phyloP scores from a whole-genome alignment of 2,329 filamentous ascomycete genomes.

The Lachnellula arida region DNA sequence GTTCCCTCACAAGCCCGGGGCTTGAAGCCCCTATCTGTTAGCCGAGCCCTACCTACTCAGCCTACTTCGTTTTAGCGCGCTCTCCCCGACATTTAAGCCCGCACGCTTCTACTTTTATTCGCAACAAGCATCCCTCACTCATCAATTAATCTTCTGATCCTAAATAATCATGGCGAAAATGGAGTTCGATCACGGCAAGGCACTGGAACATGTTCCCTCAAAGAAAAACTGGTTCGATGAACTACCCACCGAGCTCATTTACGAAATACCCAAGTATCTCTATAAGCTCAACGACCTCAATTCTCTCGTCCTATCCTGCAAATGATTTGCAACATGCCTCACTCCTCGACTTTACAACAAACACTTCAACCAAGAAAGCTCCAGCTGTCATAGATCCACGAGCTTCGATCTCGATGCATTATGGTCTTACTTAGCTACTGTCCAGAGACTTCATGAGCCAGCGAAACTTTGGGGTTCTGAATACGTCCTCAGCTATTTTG shows the following conservation, averaged over 20 bases:
- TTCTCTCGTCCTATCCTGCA: background rate
- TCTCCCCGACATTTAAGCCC: no score
- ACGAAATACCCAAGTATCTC: background rate
- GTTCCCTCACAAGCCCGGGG: no score
- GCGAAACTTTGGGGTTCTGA: no score
- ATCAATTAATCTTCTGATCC: background rate
- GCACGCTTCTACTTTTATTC: no score
- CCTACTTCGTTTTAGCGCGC: no score
- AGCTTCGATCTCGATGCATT: background rate
- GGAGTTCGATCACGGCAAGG: background rate
- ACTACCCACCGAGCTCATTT: background rate
- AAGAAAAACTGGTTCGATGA: background rate
- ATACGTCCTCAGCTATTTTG: no score
- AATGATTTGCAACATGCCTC: background rate
- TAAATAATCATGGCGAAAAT: background rate
- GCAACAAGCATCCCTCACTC: background rate
- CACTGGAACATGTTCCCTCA: no score
- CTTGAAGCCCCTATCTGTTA: no score
- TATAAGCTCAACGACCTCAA: background rate
- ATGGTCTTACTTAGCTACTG: no score
- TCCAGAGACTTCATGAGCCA: no score
- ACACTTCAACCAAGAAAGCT: background rate
- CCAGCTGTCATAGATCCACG: background rate
- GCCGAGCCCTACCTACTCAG: no score
- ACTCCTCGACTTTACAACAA: background rate